Conservation (phyloP, 2,329 filamentous ascomycete genomes). For the Aspergillus quadricinctus region DNA sequence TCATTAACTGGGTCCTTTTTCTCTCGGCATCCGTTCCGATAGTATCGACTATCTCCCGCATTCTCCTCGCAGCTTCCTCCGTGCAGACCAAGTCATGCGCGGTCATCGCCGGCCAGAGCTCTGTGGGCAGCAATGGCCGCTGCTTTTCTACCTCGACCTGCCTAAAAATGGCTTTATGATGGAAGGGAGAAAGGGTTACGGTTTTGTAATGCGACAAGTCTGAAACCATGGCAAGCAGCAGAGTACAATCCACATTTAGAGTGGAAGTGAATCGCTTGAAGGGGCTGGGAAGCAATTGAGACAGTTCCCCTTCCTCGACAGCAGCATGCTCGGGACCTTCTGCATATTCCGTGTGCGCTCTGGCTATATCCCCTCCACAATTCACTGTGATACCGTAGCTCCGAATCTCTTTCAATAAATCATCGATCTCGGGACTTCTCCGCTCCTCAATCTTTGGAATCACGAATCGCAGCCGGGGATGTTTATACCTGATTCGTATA, state of each 20-base stretch:
- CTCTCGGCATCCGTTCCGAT: slow-evolving; percentile 62
- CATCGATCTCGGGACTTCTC: slow-evolving; percentile 51
- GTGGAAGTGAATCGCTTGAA: slow-evolving; percentile 40
- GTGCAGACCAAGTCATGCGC: slow-evolving; percentile 62
- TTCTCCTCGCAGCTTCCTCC: slow-evolving; percentile 58
- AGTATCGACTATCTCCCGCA: slow-evolving; percentile 61
- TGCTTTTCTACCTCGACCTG: slow-evolving; percentile 63
- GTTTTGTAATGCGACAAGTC: slow-evolving; percentile 62
- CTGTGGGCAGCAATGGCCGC: slow-evolving; percentile 56
- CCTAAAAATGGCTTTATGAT: slow-evolving; percentile 57
- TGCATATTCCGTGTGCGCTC: slow-evolving; percentile 3
- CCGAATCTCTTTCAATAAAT: slow-evolving; percentile 53
- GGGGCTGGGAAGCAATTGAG: slow-evolving; percentile 36
- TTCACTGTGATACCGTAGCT: slow-evolving; percentile 45
- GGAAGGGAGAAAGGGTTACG: slow-evolving; percentile 46
- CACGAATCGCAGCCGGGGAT: slow-evolving; percentile 57
- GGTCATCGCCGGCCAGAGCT: slow-evolving; percentile 60
- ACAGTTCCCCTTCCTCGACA: slow-evolving; percentile 19
- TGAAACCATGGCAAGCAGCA: slow-evolving; percentile 67
- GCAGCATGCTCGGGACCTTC: slow-evolving; percentile 6
- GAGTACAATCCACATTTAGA: slow-evolving; percentile 53
- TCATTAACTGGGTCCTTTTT: slow-evolving; percentile 54
- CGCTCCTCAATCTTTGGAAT: slow-evolving; percentile 55
- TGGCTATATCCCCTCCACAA: slow-evolving; percentile 25
- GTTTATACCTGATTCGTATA: slow-evolving; percentile 55